Evolutionary conservation across 1,284 basidiomycete genomes (phyloP).

Genomic region (Sanghuangporus weigelae): DNA sequence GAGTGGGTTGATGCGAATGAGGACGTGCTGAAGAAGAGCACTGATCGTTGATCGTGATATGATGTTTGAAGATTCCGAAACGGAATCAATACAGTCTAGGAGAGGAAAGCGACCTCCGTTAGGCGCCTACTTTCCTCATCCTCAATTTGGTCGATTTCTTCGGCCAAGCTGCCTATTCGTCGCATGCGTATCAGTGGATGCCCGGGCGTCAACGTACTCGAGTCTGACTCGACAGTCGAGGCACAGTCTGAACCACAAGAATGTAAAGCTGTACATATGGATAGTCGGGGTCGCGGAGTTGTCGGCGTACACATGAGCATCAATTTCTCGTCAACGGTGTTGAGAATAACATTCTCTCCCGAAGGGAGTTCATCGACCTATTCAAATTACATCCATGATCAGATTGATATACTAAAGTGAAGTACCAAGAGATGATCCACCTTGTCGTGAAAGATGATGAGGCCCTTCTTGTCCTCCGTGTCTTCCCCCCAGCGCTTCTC

Average conservation of each 20-base stretch:
- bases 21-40: neutral
- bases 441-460: neutral
- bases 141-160: slow-evolving; percentile 10
- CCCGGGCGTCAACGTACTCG: neutral
- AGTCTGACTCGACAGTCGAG: neutral
- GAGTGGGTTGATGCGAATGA: neutral
- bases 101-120: slow-evolving; percentile 10
- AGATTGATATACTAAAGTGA: neutral
- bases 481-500: neutral
- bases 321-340: neutral
- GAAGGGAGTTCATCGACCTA: neutral
- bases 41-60: neutral
- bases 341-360: neutral
- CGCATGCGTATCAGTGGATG: neutral
- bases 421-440: neutral
- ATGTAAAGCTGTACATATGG: neutral
- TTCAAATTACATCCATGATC: neutral
- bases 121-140: slow-evolving; percentile 10
- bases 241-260: neutral
- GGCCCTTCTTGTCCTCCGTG: neutral
- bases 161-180: slow-evolving; percentile 2
- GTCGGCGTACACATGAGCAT: neutral
- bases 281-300: neutral
- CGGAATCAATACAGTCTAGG: neutral
- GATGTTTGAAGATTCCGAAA: neutral